Conservation (phyloP, 352 stramenopile species). For the Pythium utonaiense region DNA sequence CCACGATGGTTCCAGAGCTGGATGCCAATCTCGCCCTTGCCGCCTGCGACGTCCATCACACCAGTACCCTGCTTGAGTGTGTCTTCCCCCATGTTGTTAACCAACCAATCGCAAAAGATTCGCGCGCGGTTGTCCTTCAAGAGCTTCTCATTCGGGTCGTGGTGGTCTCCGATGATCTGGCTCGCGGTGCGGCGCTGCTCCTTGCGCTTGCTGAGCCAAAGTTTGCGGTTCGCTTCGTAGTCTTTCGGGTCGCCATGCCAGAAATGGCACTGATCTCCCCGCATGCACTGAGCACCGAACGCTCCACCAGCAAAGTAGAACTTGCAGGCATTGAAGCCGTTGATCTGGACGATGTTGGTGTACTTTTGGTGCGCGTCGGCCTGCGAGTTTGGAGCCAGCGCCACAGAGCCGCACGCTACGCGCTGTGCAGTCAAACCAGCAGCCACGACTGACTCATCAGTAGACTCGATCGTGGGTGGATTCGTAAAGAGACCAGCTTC, state of each 20-base stretch:
- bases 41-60: conserved; percentile 86
- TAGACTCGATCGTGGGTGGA: conserved; percentile 11
- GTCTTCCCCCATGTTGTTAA: conserved; percentile 49
- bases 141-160: conserved; percentile 63
- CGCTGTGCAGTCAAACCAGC: background rate
- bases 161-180: conserved; percentile 51
- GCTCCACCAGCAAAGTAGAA: conserved; percentile 78
- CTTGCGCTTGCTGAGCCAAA: conserved; percentile 66
- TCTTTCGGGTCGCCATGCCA: conserved; percentile 64
- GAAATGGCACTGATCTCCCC: conserved; percentile 74
- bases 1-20: conserved; percentile 76
- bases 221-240: conserved; percentile 57
- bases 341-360: conserved; percentile 78
- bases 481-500: conserved; percentile 22
- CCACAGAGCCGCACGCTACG: conserved; percentile 30
- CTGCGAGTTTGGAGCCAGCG: conserved; percentile 50
- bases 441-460: background rate
- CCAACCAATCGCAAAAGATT: conserved; percentile 82
- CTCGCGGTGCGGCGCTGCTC: conserved; percentile 53
- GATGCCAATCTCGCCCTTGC: conserved; percentile 85
- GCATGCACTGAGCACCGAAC: conserved; percentile 51
- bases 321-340: conserved; percentile 82
- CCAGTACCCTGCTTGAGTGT: conserved; percentile 46
- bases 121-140: conserved; percentile 70
- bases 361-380: conserved; percentile 52